Percentiles rank a stretch among this genome's conserved stretches.
phyloP scores from a whole-genome alignment of 73 alveolate genomes.

The Paraurostyla sp. region DNA sequence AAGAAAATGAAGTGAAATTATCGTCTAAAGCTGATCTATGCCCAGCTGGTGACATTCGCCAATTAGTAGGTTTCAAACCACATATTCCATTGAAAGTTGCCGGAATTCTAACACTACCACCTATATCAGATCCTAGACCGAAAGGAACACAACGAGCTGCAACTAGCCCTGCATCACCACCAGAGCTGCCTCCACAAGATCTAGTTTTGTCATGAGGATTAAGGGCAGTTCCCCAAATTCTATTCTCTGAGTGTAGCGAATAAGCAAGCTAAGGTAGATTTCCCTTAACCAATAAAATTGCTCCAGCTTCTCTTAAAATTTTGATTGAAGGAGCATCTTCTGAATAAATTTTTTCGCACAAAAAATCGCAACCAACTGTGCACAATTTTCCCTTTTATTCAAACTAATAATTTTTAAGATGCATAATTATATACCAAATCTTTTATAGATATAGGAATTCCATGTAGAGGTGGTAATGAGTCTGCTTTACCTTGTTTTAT shows the following conservation, averaged over 20 bases:
- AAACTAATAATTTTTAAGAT: neutral
- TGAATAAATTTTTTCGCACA: neutral
- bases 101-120: constrained; percentile 83
- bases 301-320: constrained; percentile 79
- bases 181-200: constrained; percentile 90
- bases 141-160: constrained; percentile 79
- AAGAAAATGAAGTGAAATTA: neutral
- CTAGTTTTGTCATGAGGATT: constrained; percentile 85
- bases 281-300: constrained; percentile 84
- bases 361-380: constrained; percentile 8
- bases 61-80: constrained; percentile 73
- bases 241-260: constrained; percentile 79
- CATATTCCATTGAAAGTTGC: constrained; percentile 74
- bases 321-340: constrained; percentile 69
- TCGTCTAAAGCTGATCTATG: neutral
- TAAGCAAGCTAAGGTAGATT: constrained; percentile 76
- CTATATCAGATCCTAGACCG: constrained; percentile 84
- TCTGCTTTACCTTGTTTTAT: neutral
- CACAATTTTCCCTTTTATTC: neutral
- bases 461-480: constrained; percentile 21
- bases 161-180: constrained; percentile 90
- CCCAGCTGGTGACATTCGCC: constrained; percentile 61
- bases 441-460: constrained; percentile 47
- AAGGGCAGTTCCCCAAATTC: constrained; percentile 78
- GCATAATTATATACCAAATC: neutral